Conservation (phyloP, 306 rosid genomes). For the Trichosanthes cucumerina region DNA sequence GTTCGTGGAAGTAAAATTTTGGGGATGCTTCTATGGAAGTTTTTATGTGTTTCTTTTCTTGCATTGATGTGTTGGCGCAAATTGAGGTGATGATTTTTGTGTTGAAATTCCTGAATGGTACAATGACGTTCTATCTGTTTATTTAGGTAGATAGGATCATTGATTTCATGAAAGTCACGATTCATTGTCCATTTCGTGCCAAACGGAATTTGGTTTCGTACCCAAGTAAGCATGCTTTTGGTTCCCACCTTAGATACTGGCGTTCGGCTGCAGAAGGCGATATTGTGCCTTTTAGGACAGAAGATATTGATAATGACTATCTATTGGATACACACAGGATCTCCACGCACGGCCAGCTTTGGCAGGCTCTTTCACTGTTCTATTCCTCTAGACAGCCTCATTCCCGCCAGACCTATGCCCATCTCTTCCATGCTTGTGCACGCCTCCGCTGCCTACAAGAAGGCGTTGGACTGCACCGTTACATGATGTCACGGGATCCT, state of each 20-base stretch:
- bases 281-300: neutral
- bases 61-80: neutral
- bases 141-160: neutral
- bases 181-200: neutral
- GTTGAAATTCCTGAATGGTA: neutral
- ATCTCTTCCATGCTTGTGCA: constrained; percentile 63
- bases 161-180: neutral
- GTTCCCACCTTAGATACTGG: constrained; percentile 4
- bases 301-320: neutral
- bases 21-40: neutral
- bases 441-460: constrained; percentile 38
- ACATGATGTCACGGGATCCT: constrained; percentile 38
- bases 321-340: constrained; percentile 21
- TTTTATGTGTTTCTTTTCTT: neutral
- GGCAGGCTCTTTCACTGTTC: constrained; percentile 44
- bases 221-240: neutral
- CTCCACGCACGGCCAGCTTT: constrained; percentile 36
- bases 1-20: neutral
- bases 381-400: constrained; percentile 25
- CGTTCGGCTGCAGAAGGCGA: neutral
- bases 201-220: neutral
- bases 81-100: neutral
- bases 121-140: neutral
- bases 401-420: constrained; percentile 47
- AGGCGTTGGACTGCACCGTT: constrained; percentile 53